Conservation (phyloP, 257 asterid genomes). For the Solanum pimpinellifolium region DNA sequence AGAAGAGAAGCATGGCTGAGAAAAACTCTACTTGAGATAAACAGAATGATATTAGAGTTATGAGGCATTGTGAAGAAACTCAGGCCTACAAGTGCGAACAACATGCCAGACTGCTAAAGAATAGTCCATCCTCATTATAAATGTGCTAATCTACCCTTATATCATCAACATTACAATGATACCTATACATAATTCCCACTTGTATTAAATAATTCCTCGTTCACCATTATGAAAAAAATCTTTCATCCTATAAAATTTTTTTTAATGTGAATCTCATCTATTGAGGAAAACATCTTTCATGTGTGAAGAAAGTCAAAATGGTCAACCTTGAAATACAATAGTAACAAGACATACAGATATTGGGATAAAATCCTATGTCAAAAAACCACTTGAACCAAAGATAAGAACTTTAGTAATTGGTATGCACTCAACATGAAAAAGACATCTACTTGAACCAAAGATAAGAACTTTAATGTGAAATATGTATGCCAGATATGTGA, state of each 20-base stretch:
- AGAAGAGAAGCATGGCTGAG: no score
- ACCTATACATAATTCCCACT: no score
- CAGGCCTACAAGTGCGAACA: no score
- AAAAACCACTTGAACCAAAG: background rate
- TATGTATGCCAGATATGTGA: background rate
- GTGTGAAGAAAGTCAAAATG: background rate
- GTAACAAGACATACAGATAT: background rate
- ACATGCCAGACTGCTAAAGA: no score
- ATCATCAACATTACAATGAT: background rate
- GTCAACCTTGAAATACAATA: background rate
- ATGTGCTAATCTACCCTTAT: no score
- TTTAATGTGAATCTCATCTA: background rate
- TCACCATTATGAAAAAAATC: background rate
- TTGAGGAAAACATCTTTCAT: background rate
- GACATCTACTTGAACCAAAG: background rate
- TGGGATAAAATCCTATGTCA: background rate
- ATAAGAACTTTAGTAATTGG: background rate
- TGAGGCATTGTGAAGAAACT: no score
- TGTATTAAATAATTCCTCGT: background rate
- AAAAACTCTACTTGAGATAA: no score
- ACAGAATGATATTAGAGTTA: background rate
- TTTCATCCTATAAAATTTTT: background rate
- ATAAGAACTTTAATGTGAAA: background rate
- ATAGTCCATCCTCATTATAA: no score
- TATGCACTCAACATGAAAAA: background rate